Percentiles rank a stretch among this genome's conserved stretches.
Evolutionary conservation across 1,284 basidiomycete species (phyloP).

Genomic region (Somion occarium): DNA sequence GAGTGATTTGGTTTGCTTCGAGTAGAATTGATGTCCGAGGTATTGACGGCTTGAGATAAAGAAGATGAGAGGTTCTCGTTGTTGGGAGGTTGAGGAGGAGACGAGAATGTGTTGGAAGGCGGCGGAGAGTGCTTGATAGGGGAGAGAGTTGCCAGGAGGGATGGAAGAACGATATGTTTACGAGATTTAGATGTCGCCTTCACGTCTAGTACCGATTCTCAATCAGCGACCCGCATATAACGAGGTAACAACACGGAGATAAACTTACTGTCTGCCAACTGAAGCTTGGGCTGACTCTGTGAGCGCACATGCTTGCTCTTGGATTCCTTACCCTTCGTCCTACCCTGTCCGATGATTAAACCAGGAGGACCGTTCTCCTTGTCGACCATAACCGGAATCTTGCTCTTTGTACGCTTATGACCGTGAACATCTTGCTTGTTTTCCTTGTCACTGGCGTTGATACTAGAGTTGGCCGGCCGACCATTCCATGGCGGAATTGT

Average conservation of each 20-base stretch:
- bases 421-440: slow-evolving; percentile 3
- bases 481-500: slow-evolving; percentile 32
- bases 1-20: background rate
- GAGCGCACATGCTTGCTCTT: slow-evolving; percentile 21
- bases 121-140: slow-evolving; percentile 23
- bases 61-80: background rate
- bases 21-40: background rate
- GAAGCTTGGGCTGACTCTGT: slow-evolving; percentile 27
- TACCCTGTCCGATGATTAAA: background rate
- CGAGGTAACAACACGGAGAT: background rate
- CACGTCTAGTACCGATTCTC: background rate
- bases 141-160: slow-evolving; percentile 22
- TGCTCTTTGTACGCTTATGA: slow-evolving; percentile 4
- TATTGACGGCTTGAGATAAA: background rate
- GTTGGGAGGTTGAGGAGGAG: slow-evolving; percentile 4
- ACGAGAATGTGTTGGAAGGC: background rate
- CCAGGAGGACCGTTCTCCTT: slow-evolving; percentile 14
- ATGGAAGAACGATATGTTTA: slow-evolving; percentile 16
- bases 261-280: slow-evolving; percentile 11
- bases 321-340: slow-evolving; percentile 1
- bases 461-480: slow-evolving; percentile 12
- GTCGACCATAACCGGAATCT: slow-evolving; percentile 9
- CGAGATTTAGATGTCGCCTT: slow-evolving; percentile 5
- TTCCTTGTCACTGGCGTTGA: slow-evolving; percentile 8
- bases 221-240: background rate